Conservation (phyloP, 371 early-diverging fungal genomes). For the Syncephalastrum racemosum region DNA sequence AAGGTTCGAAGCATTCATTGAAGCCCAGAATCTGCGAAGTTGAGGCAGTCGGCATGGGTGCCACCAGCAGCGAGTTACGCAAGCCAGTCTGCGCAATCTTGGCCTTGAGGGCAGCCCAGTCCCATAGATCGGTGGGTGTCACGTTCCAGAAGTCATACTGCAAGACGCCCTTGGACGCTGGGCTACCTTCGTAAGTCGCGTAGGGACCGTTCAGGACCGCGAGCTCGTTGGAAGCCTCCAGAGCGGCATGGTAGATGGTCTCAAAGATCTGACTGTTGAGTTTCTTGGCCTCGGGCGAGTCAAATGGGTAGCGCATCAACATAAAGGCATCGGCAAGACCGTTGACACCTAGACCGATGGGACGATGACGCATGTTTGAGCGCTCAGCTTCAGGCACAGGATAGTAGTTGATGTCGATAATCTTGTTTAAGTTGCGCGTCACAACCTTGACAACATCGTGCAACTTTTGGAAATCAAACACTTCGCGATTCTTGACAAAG, state of each 20-base stretch:
- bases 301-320: slow-evolving; percentile 95
- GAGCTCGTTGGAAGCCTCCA: slow-evolving; percentile 95
- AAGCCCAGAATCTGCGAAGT: slow-evolving; percentile 99
- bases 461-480: slow-evolving; percentile 74
- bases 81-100: slow-evolving; percentile 89
- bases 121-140: slow-evolving; percentile 79
- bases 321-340: slow-evolving; percentile 99
- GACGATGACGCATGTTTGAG: slow-evolving; percentile 96
- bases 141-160: slow-evolving; percentile 97
- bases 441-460: slow-evolving; percentile 86
- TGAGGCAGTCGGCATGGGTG: slow-evolving; percentile 99
- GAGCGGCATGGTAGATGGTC: slow-evolving; percentile 96
- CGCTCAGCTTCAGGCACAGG: slow-evolving; percentile 89
- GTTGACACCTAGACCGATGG: slow-evolving; percentile 99
- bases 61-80: slow-evolving; percentile 97
- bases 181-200: slow-evolving; percentile 89
- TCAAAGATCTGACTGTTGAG: slow-evolving; percentile 97
- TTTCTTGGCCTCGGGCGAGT: slow-evolving; percentile 86
- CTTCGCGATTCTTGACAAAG: slow-evolving; percentile 76
- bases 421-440: slow-evolving; percentile 92
- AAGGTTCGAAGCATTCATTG: slow-evolving; percentile 99
- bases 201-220: slow-evolving; percentile 89
- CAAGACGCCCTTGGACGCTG: slow-evolving; percentile 90
- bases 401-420: slow-evolving; percentile 98
- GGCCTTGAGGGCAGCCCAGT: slow-evolving; percentile 90